These are phyloP conservation scores for Cylindrotheca closterium DNA, from an alignment of 108 stramenopile species.

Conservation along the genomic window DNA sequence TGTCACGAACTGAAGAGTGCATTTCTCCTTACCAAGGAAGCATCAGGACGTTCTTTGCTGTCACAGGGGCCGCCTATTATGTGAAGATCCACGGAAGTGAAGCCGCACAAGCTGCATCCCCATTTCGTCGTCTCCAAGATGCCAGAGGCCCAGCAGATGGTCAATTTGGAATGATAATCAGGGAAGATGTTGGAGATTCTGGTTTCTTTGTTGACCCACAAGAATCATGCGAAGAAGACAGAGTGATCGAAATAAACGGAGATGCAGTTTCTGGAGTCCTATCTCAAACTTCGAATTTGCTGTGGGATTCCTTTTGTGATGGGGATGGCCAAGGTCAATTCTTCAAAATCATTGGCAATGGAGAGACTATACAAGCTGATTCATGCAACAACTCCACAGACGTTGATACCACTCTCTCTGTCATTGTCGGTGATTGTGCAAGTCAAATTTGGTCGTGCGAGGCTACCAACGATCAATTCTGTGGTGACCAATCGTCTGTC, in stretches of 20 bases:
- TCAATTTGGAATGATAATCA: neutral
- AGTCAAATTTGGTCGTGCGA: neutral
- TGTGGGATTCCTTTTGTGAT: neutral
- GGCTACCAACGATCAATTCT: neutral
- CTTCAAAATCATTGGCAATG: neutral
- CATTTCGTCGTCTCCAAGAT: neutral
- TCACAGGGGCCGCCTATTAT: neutral
- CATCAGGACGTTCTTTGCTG: neutral
- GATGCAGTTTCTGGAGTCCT: neutral
- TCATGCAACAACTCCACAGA: neutral
- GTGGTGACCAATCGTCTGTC: conserved; percentile 1
- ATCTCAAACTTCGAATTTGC: neutral
- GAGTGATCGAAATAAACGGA: neutral
- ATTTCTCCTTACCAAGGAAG: neutral
- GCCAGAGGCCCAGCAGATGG: neutral
- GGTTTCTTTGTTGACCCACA: neutral
- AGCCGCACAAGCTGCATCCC: neutral
- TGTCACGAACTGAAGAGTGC: neutral
- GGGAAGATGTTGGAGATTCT: neutral
- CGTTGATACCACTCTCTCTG: neutral
- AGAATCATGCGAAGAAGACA: neutral
- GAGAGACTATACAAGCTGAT: neutral
- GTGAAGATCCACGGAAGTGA: neutral
- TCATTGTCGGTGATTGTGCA: neutral
- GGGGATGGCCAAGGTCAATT: neutral